These are phyloP conservation scores for Globisporangium echinulatum DNA, from an alignment of 352 stramenopile genomes.

Conservation along the genomic window DNA sequence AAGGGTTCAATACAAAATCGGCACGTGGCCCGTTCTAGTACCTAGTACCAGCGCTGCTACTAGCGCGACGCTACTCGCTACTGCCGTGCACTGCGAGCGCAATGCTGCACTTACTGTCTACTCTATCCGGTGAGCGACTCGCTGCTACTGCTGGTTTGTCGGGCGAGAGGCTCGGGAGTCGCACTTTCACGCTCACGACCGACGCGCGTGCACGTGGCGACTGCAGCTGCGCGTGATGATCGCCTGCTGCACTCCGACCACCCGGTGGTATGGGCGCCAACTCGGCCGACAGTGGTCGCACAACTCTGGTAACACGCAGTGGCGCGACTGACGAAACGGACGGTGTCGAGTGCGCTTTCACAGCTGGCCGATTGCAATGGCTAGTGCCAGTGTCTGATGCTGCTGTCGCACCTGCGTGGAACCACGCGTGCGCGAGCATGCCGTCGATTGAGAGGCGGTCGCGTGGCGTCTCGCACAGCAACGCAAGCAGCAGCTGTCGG, in stretches of 20 bases:
- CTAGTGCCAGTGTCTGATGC: background rate
- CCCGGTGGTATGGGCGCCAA: background rate
- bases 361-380: slow-evolving; percentile 3
- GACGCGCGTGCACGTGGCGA: slow-evolving; percentile 4
- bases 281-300: slow-evolving; percentile 13
- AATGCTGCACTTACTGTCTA: too few relatives aligned
- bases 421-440: slow-evolving; percentile 47
- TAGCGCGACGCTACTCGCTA: too few relatives aligned
- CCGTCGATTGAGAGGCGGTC: slow-evolving; percentile 39
- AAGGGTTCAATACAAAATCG: too few relatives aligned
- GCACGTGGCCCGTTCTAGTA: too few relatives aligned
- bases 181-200: slow-evolving; percentile 21
- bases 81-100: too few relatives aligned
- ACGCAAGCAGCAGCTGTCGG: slow-evolving; percentile 29
- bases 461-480: slow-evolving; percentile 31
- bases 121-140: slow-evolving; percentile 14
- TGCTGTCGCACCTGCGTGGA: slow-evolving; percentile 4
- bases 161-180: slow-evolving; percentile 50
- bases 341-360: slow-evolving; percentile 11
- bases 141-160: slow-evolving; percentile 29
- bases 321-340: slow-evolving; percentile 2
- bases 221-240: background rate
- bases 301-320: background rate
- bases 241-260: background rate
- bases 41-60: too few relatives aligned